These are phyloP conservation scores for Pichia manshurica DNA, from an alignment of 805 yeast genomes.

Conservation along the genomic window DNA sequence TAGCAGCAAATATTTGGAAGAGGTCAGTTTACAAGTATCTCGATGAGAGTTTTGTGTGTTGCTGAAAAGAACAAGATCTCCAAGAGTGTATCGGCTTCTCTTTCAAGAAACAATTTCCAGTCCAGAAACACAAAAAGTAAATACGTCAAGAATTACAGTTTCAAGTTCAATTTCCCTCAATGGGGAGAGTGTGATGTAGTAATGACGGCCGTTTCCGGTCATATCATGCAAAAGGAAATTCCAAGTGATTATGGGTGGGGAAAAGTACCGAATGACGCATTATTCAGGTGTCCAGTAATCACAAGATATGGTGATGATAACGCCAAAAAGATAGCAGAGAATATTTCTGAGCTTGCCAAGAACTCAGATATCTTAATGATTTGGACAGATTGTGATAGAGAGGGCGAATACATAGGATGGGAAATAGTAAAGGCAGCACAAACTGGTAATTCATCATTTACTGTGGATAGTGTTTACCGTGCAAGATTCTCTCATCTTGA, in stretches of 20 bases:
- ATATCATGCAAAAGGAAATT: slow-evolving; percentile 62
- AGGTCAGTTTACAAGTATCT: too few species aligned
- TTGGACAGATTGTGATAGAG: slow-evolving; percentile 99
- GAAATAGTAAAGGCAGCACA: slow-evolving; percentile 72
- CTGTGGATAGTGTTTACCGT: slow-evolving; percentile 50
- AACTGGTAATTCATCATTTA: slow-evolving; percentile 42
- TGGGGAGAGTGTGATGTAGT: slow-evolving; percentile 70
- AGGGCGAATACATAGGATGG: slow-evolving; percentile 89
- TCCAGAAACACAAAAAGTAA: slow-evolving; percentile 47
- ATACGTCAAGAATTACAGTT: slow-evolving; percentile 75
- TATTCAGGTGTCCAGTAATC: slow-evolving; percentile 60
- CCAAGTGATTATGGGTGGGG: slow-evolving; percentile 62
- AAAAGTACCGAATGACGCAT: slow-evolving; percentile 51
- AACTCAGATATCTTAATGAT: slow-evolving; percentile 65
- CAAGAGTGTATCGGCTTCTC: slow-evolving; percentile 65
- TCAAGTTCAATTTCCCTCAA: slow-evolving; percentile 56
- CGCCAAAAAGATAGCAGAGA: slow-evolving; percentile 46
- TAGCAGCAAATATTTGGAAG: too few species aligned
- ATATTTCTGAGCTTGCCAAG: slow-evolving; percentile 63
- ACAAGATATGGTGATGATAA: slow-evolving; percentile 6
- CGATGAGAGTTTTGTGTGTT: slow-evolving; percentile 80
- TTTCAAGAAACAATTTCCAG: slow-evolving; percentile 42
- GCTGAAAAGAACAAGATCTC: slow-evolving; percentile 98
- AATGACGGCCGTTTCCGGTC: slow-evolving; percentile 93
- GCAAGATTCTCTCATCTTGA: slow-evolving; percentile 89